Evolutionary conservation across 129 eudicot genomes (phyloP), one percentile per base, ranked within the genome.

Genomic region (Helianthus tuberosus): DNA sequence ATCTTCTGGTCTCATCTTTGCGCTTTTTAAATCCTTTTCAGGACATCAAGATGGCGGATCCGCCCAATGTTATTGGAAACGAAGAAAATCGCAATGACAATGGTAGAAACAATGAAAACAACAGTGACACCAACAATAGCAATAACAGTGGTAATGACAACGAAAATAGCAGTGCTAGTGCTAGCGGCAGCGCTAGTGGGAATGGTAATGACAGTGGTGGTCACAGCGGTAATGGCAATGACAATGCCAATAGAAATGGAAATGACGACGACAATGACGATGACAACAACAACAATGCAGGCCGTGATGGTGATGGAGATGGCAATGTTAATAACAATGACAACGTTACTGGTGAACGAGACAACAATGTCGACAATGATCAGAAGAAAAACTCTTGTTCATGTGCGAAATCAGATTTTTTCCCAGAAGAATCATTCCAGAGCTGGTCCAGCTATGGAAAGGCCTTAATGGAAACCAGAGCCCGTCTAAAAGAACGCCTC

Each of bases 391-490:
- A 68, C 65, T 64, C 72, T 1, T 85, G 86, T 54, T 69, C 76
- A 58, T 91, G 84, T 79, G 76, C 54, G 11, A 88, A 82, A 71
- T 51, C 85, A 14, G 84, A 91, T 76, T 86, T 88, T 59, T 65
- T 84, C 50, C 97, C 97, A 8, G 97, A 88, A 79, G 86, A 88
- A 66, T 91, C 97, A 54, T 91, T 91, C 79, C 36, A 80, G 66
- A 91, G 84, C 79, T 91, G 96, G 96, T 76, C 81, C 11, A 86
- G 78, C 43, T 91, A 91, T 10, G 50, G 69, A 1, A 76, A 62
- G 51, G 97, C 96, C 16, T 73, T 91, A 71, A 53, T 59, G 41
- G 81, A 78, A 68, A 88, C 79, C 0, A 75, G 59, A 73, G 36
- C 75, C 4, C 87, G 97, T 50, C 70, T 91, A 29, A 73, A 65